Percentiles rank a stretch among this genome's conserved stretches.
phyloP scores from a whole-genome alignment of 2,329 filamentous ascomycete genomes.

The Lachnellula subtilissima region DNA sequence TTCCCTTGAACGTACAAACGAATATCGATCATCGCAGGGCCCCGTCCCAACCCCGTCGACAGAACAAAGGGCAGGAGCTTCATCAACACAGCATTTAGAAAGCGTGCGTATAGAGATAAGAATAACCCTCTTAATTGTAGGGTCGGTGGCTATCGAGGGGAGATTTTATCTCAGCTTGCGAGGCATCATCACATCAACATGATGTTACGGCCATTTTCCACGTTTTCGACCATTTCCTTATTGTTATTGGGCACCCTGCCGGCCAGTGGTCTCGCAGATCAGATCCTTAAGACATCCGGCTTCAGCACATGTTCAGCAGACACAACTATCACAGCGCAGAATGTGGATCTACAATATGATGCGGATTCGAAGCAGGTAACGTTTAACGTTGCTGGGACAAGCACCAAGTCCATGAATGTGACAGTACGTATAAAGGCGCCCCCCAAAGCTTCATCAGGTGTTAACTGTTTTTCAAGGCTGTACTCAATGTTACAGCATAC shows the following conservation, averaged over 20 bases:
- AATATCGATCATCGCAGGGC: background rate
- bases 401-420: slow-evolving; percentile 63
- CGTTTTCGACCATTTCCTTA: slow-evolving; percentile 26
- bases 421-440: slow-evolving; percentile 13
- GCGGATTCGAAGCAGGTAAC: slow-evolving; percentile 64
- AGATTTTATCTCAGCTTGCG: slow-evolving; percentile 1
- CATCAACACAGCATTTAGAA: background rate
- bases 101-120: background rate
- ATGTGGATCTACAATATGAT: slow-evolving; percentile 75
- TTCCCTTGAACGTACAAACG: background rate
- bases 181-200: slow-evolving; percentile 15
- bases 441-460: background rate
- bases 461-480: slow-evolving; percentile 6
- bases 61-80: background rate
- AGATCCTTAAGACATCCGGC: slow-evolving; percentile 74
- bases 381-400: slow-evolving; percentile 81
- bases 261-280: slow-evolving; percentile 51
- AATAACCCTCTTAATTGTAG: background rate
- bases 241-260: slow-evolving; percentile 26
- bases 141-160: slow-evolving; percentile 8
- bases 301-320: slow-evolving; percentile 67
- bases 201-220: slow-evolving; percentile 27
- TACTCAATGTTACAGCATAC: slow-evolving; percentile 74
- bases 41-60: background rate
- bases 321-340: slow-evolving; percentile 62